Evolutionary conservation across 176 grass and related monocot species (phyloP), one percentile per base, ranked within the genome.

Genomic region (Raddia distichophylla): DNA sequence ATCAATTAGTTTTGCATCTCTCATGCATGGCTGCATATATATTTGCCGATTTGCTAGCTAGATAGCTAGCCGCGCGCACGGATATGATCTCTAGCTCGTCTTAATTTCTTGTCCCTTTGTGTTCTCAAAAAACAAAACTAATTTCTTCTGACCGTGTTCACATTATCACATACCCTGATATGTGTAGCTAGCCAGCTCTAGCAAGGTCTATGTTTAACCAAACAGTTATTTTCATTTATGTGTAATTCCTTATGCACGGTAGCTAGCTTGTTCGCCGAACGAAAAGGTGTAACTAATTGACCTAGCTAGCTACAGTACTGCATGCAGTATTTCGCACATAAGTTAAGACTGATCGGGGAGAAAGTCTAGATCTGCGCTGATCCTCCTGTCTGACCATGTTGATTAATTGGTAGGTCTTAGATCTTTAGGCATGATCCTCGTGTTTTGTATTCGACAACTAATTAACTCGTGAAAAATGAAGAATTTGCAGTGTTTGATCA

Each of bases 261-360:
- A 59, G 17, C 5, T 8, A 17, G 20, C 57, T 42, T 37, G 80
- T 61, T 73, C 57, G 10, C 62, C 42, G 67, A 53, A 51, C 44
- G 7, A 72, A 6, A 80, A 18, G 1, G 7, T 53, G 59, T 56
- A 43, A 80, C 27, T 79, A 80, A 46, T 47, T 69, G 65, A 46
- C 40, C 63, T 42, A 70, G 61, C 17, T 22, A n/a, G n/a, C n/a
- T n/a, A n/a, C n/a, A n/a, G n/a, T n/a, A 5, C 4, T 60, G 13
- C 9, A 20, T 54, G 12, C 32, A 18, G 33, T 45, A 58, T 64
- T 52, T 47, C n/a, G 47, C 27, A 18, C 35, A 10, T n/a, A 78
- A 71, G 49, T 50, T 48, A 35, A 47, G 54, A 20, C 27, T 49
- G 33, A 34, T 67, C 18, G 10, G 19, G 10, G 17, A 57, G 35